These are phyloP conservation scores for Salix udensis DNA, from an alignment of 345 rosid genomes.

Conservation along the genomic window DNA sequence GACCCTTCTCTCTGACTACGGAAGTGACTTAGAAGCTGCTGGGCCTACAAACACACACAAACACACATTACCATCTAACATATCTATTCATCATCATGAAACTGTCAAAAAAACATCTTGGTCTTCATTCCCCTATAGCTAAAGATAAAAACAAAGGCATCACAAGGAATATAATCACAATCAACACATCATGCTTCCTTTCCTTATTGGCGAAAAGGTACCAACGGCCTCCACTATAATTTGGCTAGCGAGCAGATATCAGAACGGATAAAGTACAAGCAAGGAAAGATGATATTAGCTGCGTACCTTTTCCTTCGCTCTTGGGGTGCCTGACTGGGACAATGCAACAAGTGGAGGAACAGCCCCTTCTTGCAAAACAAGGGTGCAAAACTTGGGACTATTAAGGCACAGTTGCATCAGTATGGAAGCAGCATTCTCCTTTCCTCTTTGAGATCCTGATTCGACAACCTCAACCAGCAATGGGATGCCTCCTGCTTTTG, in stretches of 20 bases:
- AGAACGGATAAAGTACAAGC: not conserved
- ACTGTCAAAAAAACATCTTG: not conserved
- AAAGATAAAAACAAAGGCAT: not conserved
- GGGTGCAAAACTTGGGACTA: constrained; percentile 73
- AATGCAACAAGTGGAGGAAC: constrained; percentile 93
- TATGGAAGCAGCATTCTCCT: constrained; percentile 84
- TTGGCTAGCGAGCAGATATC: not conserved
- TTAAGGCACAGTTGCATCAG: constrained; percentile 74
- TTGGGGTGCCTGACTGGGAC: constrained; percentile 86
- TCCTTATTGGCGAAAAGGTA: not conserved
- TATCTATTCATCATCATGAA: not conserved
- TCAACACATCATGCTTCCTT: not conserved
- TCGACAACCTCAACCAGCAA: constrained; percentile 72
- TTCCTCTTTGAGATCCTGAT: constrained; percentile 84
- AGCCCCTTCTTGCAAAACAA: constrained; percentile 95
- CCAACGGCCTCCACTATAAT: not conserved
- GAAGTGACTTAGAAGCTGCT: constrained; percentile 88
- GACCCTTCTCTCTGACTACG: constrained; percentile 76
- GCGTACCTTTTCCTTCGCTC: constrained; percentile 93
- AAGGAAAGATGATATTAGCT: not conserved
- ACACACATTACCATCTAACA: constrained; percentile 15
- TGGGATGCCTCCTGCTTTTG: constrained; percentile 71
- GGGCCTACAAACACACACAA: constrained; percentile 57
- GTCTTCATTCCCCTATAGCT: not conserved
- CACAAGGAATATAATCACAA: not conserved